These are phyloP conservation scores for Protomyces inouyei DNA, from an alignment of 1,139 yeast species.

Conservation along the genomic window DNA sequence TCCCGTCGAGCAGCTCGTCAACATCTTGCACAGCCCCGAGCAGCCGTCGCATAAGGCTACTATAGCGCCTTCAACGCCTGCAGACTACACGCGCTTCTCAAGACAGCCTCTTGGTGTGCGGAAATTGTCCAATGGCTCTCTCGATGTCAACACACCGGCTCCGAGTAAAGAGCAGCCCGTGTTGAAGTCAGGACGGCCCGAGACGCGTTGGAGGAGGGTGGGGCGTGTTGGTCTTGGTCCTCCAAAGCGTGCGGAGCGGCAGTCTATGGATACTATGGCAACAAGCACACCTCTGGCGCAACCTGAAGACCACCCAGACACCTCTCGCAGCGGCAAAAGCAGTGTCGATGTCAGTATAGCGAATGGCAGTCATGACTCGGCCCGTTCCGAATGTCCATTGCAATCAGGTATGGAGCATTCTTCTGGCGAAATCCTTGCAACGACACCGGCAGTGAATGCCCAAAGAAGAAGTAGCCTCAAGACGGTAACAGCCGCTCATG, in stretches of 20 bases:
- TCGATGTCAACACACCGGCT: background rate
- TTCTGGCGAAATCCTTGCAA: background rate
- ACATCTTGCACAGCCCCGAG: too few species aligned
- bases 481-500: background rate
- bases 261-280: slow-evolving; percentile 19
- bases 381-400: background rate
- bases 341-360: background rate
- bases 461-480: background rate
- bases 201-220: slow-evolving; percentile 27
- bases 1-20: too few species aligned
- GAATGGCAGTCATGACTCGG: background rate
- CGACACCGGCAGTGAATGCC: background rate
- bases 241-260: slow-evolving; percentile 30
- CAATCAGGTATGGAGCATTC: background rate
- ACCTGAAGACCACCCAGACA: slow-evolving; percentile 5
- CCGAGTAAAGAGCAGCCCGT: slow-evolving; percentile 1
- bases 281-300: background rate
- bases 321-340: background rate
- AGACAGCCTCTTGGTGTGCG: slow-evolving; percentile 1
- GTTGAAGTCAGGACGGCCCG: slow-evolving; percentile 1
- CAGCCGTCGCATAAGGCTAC: background rate
- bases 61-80: background rate
- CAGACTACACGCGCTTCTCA: slow-evolving; percentile 5
- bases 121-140: background rate
- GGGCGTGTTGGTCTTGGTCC: slow-evolving; percentile 30